phyloP scores from a whole-genome alignment of 495 filamentous ascomycete species.

The Talaromyces borbonicus region DNA sequence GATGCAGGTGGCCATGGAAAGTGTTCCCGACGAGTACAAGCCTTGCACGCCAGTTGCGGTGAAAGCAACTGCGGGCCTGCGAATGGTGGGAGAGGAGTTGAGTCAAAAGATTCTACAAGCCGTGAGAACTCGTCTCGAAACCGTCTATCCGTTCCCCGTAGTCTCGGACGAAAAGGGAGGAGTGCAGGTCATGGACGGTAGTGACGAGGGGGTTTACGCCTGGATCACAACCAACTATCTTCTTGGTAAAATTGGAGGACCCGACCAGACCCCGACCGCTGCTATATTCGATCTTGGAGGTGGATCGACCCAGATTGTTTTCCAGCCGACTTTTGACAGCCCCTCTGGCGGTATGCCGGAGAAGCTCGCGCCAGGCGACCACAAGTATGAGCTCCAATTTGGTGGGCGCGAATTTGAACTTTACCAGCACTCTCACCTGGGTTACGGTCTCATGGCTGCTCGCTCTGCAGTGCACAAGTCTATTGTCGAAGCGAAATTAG shows the following conservation, averaged over 20 bases:
- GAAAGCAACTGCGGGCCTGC: conserved; percentile 90
- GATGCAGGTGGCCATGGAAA: conserved; percentile 71
- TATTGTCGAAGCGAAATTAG: conserved; percentile 53
- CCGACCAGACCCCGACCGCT: conserved; percentile 80
- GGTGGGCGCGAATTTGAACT: conserved; percentile 83
- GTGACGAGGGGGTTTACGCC: conserved; percentile 94
- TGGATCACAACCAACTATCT: conserved; percentile 99
- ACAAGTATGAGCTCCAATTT: conserved; percentile 89
- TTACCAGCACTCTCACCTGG: conserved; percentile 98
- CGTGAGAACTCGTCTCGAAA: conserved; percentile 77
- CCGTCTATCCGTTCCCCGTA: conserved; percentile 84
- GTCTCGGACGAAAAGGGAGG: conserved; percentile 75
- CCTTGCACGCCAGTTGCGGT: conserved; percentile 84
- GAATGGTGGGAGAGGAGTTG: conserved; percentile 71
- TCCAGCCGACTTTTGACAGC: conserved; percentile 84
- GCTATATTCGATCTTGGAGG: conserved; percentile 94
- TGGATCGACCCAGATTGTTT: conserved; percentile 96
- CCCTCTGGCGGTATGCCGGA: conserved; percentile 77
- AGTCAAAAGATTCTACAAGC: conserved; percentile 77
- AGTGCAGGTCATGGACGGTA: conserved; percentile 92
- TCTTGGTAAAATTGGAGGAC: conserved; percentile 90
- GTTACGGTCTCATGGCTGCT: conserved; percentile 92
- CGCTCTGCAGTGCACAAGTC: conserved; percentile 72
- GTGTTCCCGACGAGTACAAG: conserved; percentile 79
- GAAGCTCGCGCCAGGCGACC: conserved; percentile 76